Evolutionary conservation across 148 eudicot genomes (phyloP), one percentile per base, ranked within the genome.

Genomic region (Drosera capensis): DNA sequence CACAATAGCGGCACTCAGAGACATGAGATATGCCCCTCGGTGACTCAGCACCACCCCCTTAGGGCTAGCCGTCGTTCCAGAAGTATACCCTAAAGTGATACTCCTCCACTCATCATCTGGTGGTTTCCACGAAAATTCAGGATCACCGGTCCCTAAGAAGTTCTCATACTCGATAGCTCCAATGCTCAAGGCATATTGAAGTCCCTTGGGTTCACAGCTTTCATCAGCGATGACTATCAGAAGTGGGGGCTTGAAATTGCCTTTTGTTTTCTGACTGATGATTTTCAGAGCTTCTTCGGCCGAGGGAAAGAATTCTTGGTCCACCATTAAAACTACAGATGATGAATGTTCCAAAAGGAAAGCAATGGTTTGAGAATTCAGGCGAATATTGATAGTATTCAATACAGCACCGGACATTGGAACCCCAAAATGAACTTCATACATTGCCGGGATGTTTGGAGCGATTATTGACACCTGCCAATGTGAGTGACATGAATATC

Each of bases 41-140:
- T 88, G 97, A 57, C 77, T 81, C 63, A 88, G 62, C 14, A 88
- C 92, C 20, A 88, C 97, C 22, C 97, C 97, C 71, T 88, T 88
- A 26, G 97, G 97, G 45, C 94, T 88, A 3, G 97, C 83, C 11
- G 97, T 88, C 20, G 97, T 88, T 7, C 97, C 97, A 45, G 97
- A 88, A 20, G 94, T 88, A 49, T 88, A 88, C 19, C 97, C 97
- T 53, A 88, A 49, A 17, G 94, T 54, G 18, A 88, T 88, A 36
- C 92, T 88, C 43, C 80, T 79, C 97, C 97, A 88, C 77, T 88
- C 97, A 58, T 88, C 97, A 31, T 73, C 63, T 36, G 97, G 94
- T 29, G 97, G 84, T 43, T 68, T 75, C 97, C 94, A 88, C 20
- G 67, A 69, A 60, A 63, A 88, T 1, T 73, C 65, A 3, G 92